Base-by-base conservation (phyloP, 176 grass and related monocot species). In the Areca catechu region DNA sequence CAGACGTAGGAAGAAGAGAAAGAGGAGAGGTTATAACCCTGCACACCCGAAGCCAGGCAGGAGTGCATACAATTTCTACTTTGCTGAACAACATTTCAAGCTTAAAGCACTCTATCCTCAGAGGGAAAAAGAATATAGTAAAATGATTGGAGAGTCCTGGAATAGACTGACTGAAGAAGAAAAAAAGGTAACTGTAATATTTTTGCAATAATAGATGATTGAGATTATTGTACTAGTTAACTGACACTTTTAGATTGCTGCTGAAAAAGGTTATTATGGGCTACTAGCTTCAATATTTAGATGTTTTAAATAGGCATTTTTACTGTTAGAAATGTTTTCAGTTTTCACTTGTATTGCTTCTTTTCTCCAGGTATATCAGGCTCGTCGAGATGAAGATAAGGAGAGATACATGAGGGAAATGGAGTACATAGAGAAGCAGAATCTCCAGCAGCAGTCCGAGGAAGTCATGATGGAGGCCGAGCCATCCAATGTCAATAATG, bases 61-160 rank as follows among this genome's bases (percentile, higher is more conserved):
- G 62, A 81, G 83, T 15, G 82, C 65, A 19, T 85, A 85, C 66
- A 79, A 85, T 65, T 85, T 85, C 30, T 85, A 79, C 49, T 81
- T 75, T 56, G 70, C 71, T 22, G 82, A 85, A 59, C 71, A 49
- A 17, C 83, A 86, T 70, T 53, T 53, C 63, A 80, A 63, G 63
- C 58, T 86, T 53, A 86, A 50, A 62, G 48, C 61, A 51, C 65
- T 57, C 25, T 73, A 73, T 34, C 83, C 77, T 16, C 57, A 77
- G 18, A 75, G 73, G 55, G 83, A 75, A 60, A 75, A 66, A 54
- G 82, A 85, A 60, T 84, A 69, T 21, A 79, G 56, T 51, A 85
- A 76, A 60, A 79, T 79, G 76, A 85, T 85, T 2, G 81, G 76
- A 9, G 77, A 81, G 20, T 77, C 77, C 48, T 81, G 83, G 77